Evolutionary conservation across 2,329 filamentous ascomycete species (phyloP).

Genomic region (Lecanoromycetidae sp.): DNA sequence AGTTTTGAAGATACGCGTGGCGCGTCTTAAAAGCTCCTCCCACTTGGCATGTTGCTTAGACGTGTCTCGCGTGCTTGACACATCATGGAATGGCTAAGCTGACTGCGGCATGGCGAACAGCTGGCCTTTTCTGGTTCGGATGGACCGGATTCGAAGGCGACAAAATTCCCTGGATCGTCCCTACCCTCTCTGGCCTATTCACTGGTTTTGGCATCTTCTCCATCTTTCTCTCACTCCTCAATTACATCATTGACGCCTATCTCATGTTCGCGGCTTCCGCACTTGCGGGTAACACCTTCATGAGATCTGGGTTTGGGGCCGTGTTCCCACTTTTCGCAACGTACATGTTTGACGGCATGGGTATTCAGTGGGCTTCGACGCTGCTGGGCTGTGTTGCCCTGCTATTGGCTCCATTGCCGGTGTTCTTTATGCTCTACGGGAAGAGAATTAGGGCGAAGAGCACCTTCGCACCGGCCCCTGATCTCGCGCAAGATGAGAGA

Average conservation of each 20-base stretch:
- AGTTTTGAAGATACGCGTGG: too few species aligned
- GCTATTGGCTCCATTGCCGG: conserved; percentile 27
- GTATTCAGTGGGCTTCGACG: conserved; percentile 4
- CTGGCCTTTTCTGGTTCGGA: conserved; percentile 37
- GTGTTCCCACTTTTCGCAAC: conserved; percentile 21
- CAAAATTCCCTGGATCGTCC: conserved; percentile 6
- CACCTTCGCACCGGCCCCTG: too few species aligned
- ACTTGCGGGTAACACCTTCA: conserved; percentile 29
- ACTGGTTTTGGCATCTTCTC: conserved; percentile 25
- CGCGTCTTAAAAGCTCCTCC: too few species aligned
- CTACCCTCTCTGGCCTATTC: conserved; percentile 32
- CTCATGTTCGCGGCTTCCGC: conserved; percentile 30
- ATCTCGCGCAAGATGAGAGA: too few species aligned
- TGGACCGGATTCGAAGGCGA: conserved; percentile 31
- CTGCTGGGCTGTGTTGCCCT: conserved; percentile 30
- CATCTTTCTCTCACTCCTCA: conserved; percentile 32
- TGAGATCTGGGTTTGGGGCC: conserved; percentile 27
- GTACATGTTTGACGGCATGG: conserved; percentile 13
- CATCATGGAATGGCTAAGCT: too few species aligned
- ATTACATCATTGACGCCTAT: conserved; percentile 34
- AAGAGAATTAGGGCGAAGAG: conserved; percentile 41
- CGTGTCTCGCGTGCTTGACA: too few species aligned
- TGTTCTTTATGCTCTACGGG: conserved; percentile 29
- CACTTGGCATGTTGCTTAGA: too few species aligned
- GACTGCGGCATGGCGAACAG: too few species aligned